These are phyloP conservation scores for Blastobotrys ciferrii DNA, from an alignment of 1,139 yeast species.

Conservation along the genomic window DNA sequence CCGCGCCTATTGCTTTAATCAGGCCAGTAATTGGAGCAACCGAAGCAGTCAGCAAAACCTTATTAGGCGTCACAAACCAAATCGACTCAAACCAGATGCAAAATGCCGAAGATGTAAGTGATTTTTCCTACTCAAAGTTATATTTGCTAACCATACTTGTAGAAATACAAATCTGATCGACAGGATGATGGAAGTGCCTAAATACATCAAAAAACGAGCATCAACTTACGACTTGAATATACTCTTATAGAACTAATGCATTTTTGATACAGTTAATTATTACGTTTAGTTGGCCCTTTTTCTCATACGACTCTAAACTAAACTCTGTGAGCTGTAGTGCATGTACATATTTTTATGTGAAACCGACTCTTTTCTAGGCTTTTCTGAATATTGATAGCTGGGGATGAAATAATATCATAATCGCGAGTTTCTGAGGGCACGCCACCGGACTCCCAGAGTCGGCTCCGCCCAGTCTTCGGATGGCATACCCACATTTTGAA, in stretches of 20 bases:
- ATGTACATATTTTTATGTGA: no score
- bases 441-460: no score
- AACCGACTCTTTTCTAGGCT: no score
- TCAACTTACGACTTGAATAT: neutral
- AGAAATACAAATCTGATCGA: slow-evolving; percentile 11
- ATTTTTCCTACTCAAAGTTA: neutral
- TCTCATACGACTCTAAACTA: no score
- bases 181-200: neutral
- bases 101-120: slow-evolving; percentile 45
- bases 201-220: no score
- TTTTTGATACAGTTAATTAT: neutral
- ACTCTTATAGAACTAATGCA: neutral
- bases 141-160: slow-evolving; percentile 4
- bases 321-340: no score
- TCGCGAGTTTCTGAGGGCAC: no score
- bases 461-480: no score
- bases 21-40: slow-evolving; percentile 92
- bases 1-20: slow-evolving; percentile 75
- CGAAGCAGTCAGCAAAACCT: slow-evolving; percentile 78
- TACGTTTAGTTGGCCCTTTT: neutral
- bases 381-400: no score
- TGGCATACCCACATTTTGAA: no score
- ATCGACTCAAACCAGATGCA: slow-evolving; percentile 61
- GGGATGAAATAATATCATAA: no score
- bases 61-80: slow-evolving; percentile 81